Base-by-base conservation (phyloP, 306 rosid genomes). In the Rosa persica region DNA sequence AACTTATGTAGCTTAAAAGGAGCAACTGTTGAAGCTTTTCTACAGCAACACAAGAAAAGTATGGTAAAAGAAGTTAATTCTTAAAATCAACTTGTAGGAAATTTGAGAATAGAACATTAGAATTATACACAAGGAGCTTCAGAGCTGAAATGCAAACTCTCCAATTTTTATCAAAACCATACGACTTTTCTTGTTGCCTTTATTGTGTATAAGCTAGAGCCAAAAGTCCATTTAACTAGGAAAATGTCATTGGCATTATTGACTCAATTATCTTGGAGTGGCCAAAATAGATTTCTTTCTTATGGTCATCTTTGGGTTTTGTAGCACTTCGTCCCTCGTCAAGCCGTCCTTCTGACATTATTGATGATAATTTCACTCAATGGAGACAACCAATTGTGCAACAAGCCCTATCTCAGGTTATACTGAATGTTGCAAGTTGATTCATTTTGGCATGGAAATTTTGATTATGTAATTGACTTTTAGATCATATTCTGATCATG, bases 341-440 rank as follows among this genome's bases (percentile, higher is more conserved):
- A 81, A 90, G 80, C 88, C 86, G 87, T 74, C 83, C 93, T 75
- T 88, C 77, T 54, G 96, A 90, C 34, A 79, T 79, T 70, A 86
- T 90, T 79, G 97, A 94, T 85, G 93, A 90, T 23, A 85, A 82
- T 8, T 94, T 94, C 80, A 88, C 94, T 73, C 96, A 75, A 73
- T 94, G 98, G 98, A 88, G 84, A 82, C 97, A 92, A 69, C 94
- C 97, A 78, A 49, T 74, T 80, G 94, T 94, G 65, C 98, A 90
- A 69, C 97, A 88, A 77, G 97, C 96, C 30, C 79, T 94, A 83
- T 88, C 96, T 67, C 97, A 94, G 98, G 98, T 94, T 79, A 70
- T 49, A 60, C 72, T 72, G 42, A 54, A 70, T 78, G 58, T 60
- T 52, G 36, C 76, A 74, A 54, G 44, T 39, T 75, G 61, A 65